Percentiles rank a stretch among this genome's conserved stretches.
Evolutionary conservation across 2,329 filamentous ascomycete genomes (phyloP).

Genomic region (Diaporthe destruens): DNA sequence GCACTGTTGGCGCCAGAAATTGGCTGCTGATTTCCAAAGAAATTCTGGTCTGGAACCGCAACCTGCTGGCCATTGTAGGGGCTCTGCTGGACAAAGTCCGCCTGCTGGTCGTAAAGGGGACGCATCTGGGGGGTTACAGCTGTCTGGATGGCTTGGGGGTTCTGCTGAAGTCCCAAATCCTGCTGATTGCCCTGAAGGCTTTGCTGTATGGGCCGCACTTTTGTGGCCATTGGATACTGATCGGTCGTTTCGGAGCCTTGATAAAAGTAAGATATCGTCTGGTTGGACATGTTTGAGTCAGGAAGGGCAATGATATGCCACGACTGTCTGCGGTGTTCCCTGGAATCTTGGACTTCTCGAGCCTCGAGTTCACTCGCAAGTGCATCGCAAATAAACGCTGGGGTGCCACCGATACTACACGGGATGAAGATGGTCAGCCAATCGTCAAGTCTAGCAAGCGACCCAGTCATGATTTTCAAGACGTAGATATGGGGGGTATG

Average conservation of each 20-base stretch:
- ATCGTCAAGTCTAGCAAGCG: not conserved
- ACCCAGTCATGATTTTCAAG: not conserved
- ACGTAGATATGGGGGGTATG: too few species aligned
- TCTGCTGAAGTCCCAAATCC: too few species aligned
- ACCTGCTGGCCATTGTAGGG: not conserved
- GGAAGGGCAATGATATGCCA: constrained; percentile 13
- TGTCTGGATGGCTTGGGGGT: not conserved
- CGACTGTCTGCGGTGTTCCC: not conserved
- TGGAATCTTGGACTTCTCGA: not conserved
- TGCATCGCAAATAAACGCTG: not conserved
- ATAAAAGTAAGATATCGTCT: not conserved
- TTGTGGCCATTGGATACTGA: not conserved
- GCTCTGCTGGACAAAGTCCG: not conserved
- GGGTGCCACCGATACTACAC: not conserved
- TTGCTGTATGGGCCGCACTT: not conserved
- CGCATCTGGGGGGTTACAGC: not conserved
- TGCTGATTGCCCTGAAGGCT: not conserved
- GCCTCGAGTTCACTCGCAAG: not conserved
- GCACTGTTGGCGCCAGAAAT: not conserved
- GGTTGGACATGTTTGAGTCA: not conserved
- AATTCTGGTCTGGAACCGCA: not conserved
- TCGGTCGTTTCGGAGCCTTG: too few species aligned
- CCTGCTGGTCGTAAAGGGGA: not conserved
- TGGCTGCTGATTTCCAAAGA: not conserved
- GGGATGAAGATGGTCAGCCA: not conserved